Evolutionary conservation across 768 basidiomycete genomes (phyloP).

Genomic region (Tulasnella sp.): DNA sequence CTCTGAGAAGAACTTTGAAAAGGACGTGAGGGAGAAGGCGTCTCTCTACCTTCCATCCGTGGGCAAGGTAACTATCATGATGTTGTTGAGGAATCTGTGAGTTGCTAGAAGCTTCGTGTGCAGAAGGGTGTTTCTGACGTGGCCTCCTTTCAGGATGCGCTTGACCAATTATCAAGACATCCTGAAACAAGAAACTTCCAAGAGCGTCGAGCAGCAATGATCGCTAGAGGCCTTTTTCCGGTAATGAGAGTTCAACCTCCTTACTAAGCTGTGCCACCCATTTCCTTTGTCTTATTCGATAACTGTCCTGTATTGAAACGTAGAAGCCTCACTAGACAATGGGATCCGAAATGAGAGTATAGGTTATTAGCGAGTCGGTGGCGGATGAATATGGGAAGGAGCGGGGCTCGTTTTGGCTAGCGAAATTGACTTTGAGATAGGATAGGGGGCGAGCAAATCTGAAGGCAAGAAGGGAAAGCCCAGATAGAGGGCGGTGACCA

Average conservation of each 20-base stretch:
- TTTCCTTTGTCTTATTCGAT: background rate
- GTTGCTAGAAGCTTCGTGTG: conserved; percentile 36
- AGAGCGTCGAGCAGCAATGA: background rate
- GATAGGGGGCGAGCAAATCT: conserved; percentile 3
- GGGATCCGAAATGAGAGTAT: background rate
- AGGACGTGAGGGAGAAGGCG: conserved; percentile 88
- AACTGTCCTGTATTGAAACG: conserved; percentile 8
- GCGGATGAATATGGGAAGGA: background rate
- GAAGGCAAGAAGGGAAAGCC: background rate
- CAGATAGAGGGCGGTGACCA: background rate
- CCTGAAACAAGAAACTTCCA: conserved; percentile 28
- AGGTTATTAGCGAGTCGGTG: background rate
- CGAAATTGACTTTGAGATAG: background rate
- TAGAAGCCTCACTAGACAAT: conserved; percentile 11
- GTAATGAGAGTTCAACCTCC: conserved; percentile 1
- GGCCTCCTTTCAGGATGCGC: conserved; percentile 32
- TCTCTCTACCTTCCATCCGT: conserved; percentile 93
- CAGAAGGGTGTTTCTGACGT: background rate
- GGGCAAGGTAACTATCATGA: conserved; percentile 96
- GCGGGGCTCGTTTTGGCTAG: background rate
- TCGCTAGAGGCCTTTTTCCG: background rate
- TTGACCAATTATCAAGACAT: conserved; percentile 38
- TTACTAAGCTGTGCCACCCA: background rate
- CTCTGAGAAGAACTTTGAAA: conserved; percentile 94
- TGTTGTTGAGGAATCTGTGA: conserved; percentile 94